These are phyloP conservation scores for Penstemon barbatus DNA, from an alignment of 257 asterid genomes.

Conservation along the genomic window DNA sequence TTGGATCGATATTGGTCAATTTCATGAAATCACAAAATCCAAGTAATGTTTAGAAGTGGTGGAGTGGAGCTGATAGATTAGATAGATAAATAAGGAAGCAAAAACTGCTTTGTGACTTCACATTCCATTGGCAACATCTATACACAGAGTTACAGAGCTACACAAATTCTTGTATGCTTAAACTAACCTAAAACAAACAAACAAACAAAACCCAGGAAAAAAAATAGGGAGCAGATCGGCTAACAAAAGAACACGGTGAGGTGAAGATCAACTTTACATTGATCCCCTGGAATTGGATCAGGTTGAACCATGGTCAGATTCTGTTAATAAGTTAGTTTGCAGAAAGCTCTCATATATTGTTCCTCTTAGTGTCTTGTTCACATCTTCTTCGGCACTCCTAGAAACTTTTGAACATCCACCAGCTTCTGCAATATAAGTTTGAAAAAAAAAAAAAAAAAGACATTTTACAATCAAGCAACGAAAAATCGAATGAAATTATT, in stretches of 20 bases:
- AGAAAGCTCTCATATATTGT: conserved; percentile 72
- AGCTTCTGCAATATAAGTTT: conserved; percentile 50
- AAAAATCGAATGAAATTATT: too few relatives aligned
- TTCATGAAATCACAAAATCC: too few relatives aligned
- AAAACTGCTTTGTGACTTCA: conserved; percentile 9
- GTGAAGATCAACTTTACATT: conserved; percentile 32
- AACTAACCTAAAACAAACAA: neutral
- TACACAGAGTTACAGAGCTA: too few relatives aligned
- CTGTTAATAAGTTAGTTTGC: conserved; percentile 16
- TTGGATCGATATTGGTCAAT: too few relatives aligned
- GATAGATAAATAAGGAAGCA: too few relatives aligned
- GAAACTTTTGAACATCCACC: conserved; percentile 61
- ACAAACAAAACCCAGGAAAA: neutral
- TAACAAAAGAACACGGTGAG: conserved; percentile 12
- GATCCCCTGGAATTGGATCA: conserved; percentile 22
- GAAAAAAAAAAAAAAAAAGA: too few relatives aligned
- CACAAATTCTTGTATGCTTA: too few relatives aligned
- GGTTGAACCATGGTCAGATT: conserved; percentile 22
- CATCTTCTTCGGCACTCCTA: conserved; percentile 66
- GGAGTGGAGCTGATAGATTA: too few relatives aligned
- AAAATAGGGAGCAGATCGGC: neutral
- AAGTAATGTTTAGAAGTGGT: too few relatives aligned
- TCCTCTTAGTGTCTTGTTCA: conserved; percentile 61
- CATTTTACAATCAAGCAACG: too few relatives aligned
- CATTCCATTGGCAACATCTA: neutral